Evolutionary conservation across 345 rosid genomes (phyloP).

Genomic region (Camelina neglecta): DNA sequence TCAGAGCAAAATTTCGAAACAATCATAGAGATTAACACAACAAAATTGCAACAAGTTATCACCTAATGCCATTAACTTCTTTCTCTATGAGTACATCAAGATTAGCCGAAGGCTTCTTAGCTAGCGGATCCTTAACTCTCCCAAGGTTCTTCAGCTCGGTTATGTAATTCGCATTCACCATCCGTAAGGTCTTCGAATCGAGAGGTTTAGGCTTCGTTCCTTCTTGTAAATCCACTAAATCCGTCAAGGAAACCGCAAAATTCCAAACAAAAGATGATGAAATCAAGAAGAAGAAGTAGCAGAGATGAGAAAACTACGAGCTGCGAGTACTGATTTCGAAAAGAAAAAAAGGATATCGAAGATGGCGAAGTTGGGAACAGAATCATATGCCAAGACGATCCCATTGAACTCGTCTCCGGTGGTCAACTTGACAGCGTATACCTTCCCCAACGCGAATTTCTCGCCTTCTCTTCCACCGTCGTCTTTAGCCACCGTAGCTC

Average conservation of each 20-base stretch:
- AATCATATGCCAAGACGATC: constrained; percentile 81
- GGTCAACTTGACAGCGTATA: constrained; percentile 68
- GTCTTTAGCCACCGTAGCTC: neutral
- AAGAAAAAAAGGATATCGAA: constrained; percentile 73
- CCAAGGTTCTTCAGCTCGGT: constrained; percentile 54
- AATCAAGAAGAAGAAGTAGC: neutral
- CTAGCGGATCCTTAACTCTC: constrained; percentile 74
- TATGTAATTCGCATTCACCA: constrained; percentile 72
- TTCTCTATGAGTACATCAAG: constrained; percentile 54
- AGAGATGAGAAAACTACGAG: neutral
- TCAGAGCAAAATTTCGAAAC: neutral
- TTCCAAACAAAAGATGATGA: neutral
- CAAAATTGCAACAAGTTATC: neutral
- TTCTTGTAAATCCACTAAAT: constrained; percentile 60
- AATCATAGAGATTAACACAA: neutral
- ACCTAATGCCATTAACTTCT: constrained; percentile 77
- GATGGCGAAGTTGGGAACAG: constrained; percentile 75
- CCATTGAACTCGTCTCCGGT: constrained; percentile 71
- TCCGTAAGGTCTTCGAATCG: constrained; percentile 58
- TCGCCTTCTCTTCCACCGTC: constrained; percentile 35
- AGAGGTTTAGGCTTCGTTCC: constrained; percentile 52
- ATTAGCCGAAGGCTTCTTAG: constrained; percentile 57
- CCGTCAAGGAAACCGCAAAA: constrained; percentile 48
- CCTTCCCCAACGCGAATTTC: constrained; percentile 75
- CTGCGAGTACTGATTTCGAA: constrained; percentile 7